Percentiles rank a stretch among this genome's conserved stretches.
These are phyloP conservation scores for Acacia confusa DNA, from an alignment of 306 rosid genomes.

Conservation along the genomic window DNA sequence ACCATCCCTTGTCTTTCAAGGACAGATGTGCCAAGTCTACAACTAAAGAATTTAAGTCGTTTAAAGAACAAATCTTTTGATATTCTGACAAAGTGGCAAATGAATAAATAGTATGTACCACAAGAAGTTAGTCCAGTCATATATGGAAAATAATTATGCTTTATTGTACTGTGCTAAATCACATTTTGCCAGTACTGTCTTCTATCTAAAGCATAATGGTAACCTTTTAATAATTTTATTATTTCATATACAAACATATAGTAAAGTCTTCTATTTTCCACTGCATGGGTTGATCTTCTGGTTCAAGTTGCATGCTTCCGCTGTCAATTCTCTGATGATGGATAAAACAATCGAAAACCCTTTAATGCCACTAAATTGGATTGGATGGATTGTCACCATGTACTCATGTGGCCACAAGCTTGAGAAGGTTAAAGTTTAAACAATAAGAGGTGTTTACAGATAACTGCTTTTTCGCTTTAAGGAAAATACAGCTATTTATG, in stretches of 20 bases:
- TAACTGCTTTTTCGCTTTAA: slow-evolving; percentile 12
- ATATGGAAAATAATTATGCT: not conserved
- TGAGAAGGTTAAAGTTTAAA: slow-evolving; percentile 19
- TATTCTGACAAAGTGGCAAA: not conserved
- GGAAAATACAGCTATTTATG: slow-evolving; percentile 4
- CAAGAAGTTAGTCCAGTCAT: not conserved
- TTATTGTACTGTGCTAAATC: not conserved
- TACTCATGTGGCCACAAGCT: not conserved
- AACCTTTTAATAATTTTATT: not conserved
- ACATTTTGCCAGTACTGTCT: not conserved
- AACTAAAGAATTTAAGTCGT: not conserved
- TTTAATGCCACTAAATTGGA: not conserved
- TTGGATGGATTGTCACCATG: not conserved
- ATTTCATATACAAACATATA: not conserved
- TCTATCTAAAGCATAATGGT: not conserved
- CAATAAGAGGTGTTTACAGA: slow-evolving; percentile 6
- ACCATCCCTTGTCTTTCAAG: not conserved
- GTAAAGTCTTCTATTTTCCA: not conserved
- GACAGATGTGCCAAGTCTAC: not conserved
- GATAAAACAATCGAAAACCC: not conserved
- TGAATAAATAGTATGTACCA: not conserved
- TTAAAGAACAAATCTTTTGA: not conserved
- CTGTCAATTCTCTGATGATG: not conserved
- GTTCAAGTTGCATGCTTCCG: not conserved
- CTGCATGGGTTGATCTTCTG: not conserved